Base-by-base conservation (phyloP, 805 yeast species). In the Saccharomycopsis fodiens region DNA sequence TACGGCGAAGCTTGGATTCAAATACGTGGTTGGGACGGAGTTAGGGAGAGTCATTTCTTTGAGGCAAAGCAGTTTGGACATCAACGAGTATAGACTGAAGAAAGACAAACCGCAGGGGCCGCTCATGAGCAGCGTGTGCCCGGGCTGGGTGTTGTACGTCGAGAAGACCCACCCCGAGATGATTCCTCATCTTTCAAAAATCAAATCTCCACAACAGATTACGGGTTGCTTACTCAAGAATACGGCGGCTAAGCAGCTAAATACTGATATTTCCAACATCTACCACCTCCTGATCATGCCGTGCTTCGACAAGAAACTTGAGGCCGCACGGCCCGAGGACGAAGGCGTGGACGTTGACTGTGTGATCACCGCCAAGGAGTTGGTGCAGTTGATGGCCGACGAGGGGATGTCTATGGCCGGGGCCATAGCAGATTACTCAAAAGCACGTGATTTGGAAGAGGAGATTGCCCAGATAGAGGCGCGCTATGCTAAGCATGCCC, bases 61-160 rank as follows among this genome's bases (percentile, higher is more conserved):
- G 39, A 60, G 66, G 53, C 61, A 78, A 23, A 68, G 78, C 3
- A 30, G 21, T 19, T 13, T 4, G 10, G 42, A 45, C 39, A 35
- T 53, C 41, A 39, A 51, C 31, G 32, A 43, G 21, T 27, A 23
- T 17, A 41, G 51, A 13, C 19, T 38, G 38, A 35, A 44, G 47
- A 39, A 40, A 48, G 29, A 21, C 45, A 22, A 43, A 44, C 34
- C 42, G 22, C 19, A 51, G 47, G 61, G 66, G 5, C 94, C 95
- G 0, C 57, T 74, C 1, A 61, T 93, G 39, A 73, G 88, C 21
- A 77, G 88, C 12, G 72, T 82, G 0, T 91, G 97, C 62, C 98
- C 98, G 0, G 98, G 98, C 0, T 93, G 96, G 87, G 93, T 93
- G 0, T 70, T 93, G 22, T 93, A 93, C 57, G 95, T 91, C 0